Evolutionary conservation across 2,329 filamentous ascomycete species (phyloP), one percentile per base, ranked within the genome.

Genomic region (Xylariales sp.): DNA sequence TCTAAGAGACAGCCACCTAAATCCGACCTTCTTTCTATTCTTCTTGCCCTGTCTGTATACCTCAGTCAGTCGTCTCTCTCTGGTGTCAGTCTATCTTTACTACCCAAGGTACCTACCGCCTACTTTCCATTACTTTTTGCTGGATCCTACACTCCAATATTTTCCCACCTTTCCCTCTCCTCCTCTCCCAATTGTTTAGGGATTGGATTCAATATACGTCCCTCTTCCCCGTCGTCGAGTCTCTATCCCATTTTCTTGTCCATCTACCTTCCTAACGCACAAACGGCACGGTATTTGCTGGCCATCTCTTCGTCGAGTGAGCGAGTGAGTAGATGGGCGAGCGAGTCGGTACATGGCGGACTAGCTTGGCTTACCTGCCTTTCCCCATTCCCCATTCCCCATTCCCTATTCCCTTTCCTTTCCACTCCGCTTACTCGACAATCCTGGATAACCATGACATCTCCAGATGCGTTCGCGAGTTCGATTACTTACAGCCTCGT

Each of bases 71-170:
- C 50, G 43, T 55, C 48, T 50, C 45, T 57, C 41, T 48, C 23
- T 23, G 23, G 39, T 69, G 63, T 49, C 64, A 46, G 67, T 65
- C 28, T 36, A 39, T 30, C 41, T 23, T 23, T 30, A 9, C 52
- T 32, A 50, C n/a, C 16, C 56, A 28, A 53, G 52, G 52, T 64
- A 67, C 48, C 36, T 62, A 48, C 30, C 36, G 36, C 23, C 56
- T 65, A 46, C 39, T 56, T 61, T 60, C 30, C 48, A 62, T 62
- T 48, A 34, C 34, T 32, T 61, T 65, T 61, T 65, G 34, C 56
- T 66, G 36, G 34, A 53, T 62, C 62, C 57, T 60, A 52, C 62
- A 59, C 68, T 62, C 68, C 56, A 64, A 62, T 61, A 45, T 36
- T 55, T 53, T 68, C 65, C 59, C 62, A 55, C 53, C 50, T 52